Conservation (phyloP, 2,329 filamentous ascomycete genomes). For the Apiospora sp. region DNA sequence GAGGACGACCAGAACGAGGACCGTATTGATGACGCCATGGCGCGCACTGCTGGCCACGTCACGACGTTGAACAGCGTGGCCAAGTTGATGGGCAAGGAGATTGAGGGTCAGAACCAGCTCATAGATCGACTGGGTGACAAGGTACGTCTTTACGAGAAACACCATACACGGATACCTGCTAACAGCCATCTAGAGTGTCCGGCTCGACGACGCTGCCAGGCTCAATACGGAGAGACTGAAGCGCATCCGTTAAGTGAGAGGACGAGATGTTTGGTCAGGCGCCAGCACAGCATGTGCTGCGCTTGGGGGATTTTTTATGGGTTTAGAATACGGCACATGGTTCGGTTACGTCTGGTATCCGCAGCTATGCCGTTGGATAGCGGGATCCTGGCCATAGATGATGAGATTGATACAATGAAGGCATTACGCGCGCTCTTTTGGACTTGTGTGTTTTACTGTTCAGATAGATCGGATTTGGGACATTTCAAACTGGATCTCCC, state of each 20-base stretch:
- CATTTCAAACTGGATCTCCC: too few relatives aligned
- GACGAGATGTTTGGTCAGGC: background rate
- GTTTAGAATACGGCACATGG: slow-evolving; percentile 9
- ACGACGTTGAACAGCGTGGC: slow-evolving; percentile 77
- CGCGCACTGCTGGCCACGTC: slow-evolving; percentile 73
- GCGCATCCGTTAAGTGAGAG: slow-evolving; percentile 53
- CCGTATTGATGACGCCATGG: slow-evolving; percentile 73
- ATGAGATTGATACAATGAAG: slow-evolving; percentile 19
- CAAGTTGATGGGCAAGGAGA: slow-evolving; percentile 75
- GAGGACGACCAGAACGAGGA: slow-evolving; percentile 51
- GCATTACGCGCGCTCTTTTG: background rate
- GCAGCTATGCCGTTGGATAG: slow-evolving; percentile 4
- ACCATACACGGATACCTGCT: slow-evolving; percentile 22
- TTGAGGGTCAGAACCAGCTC: slow-evolving; percentile 77
- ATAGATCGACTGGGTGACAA: slow-evolving; percentile 82
- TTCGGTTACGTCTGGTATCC: slow-evolving; percentile 4
- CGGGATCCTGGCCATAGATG: background rate
- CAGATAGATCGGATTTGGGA: background rate
- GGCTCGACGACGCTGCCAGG: slow-evolving; percentile 81
- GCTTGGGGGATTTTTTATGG: background rate
- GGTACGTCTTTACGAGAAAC: slow-evolving; percentile 58
- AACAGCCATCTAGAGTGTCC: slow-evolving; percentile 69
- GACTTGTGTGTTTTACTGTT: slow-evolving; percentile 3
- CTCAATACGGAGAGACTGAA: slow-evolving; percentile 79
- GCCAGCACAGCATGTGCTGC: background rate